phyloP scores from a whole-genome alignment of 192 early-diverging fungal genomes.

The Coemansia sp. region DNA sequence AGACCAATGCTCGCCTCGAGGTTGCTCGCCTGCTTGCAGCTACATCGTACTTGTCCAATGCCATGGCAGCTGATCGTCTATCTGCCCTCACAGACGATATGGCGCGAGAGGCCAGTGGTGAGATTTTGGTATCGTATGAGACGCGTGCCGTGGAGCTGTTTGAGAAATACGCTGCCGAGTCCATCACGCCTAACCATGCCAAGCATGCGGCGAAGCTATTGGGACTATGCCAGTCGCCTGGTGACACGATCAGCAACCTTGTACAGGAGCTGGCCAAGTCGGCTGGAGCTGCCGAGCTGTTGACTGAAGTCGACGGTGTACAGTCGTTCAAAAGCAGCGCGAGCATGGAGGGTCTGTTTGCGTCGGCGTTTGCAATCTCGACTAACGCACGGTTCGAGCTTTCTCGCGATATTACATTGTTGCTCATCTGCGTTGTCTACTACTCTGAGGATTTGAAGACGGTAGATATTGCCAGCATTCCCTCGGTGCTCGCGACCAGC shows the following conservation, averaged over 20 bases:
- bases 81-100: conserved; percentile 28
- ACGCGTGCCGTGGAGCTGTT: conserved; percentile 43
- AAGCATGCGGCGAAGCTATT: conserved; percentile 21
- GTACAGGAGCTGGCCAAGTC: conserved; percentile 30
- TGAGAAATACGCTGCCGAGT: conserved; percentile 21
- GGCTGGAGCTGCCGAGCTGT: neutral
- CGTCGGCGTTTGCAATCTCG: conserved; percentile 29
- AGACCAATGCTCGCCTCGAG: conserved; percentile 20
- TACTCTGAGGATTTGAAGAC: conserved; percentile 11
- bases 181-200: conserved; percentile 14
- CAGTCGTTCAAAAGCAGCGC: conserved; percentile 36
- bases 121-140: conserved; percentile 43
- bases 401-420: conserved; percentile 27
- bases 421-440: conserved; percentile 31
- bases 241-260: conserved; percentile 20
- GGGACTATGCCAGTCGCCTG: conserved; percentile 21
- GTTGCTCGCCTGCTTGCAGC: conserved; percentile 28
- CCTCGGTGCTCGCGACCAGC: conserved; percentile 19
- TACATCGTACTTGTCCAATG: conserved; percentile 14
- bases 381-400: conserved; percentile 29
- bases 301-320: conserved; percentile 4
- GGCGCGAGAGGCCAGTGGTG: conserved; percentile 34
- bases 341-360: conserved; percentile 47
- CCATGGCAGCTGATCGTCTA: conserved; percentile 14
- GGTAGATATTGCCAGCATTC: conserved; percentile 9